Base-by-base conservation (phyloP, 352 stramenopile genomes). In the Hyaloperonospora arabidopsidis region DNA sequence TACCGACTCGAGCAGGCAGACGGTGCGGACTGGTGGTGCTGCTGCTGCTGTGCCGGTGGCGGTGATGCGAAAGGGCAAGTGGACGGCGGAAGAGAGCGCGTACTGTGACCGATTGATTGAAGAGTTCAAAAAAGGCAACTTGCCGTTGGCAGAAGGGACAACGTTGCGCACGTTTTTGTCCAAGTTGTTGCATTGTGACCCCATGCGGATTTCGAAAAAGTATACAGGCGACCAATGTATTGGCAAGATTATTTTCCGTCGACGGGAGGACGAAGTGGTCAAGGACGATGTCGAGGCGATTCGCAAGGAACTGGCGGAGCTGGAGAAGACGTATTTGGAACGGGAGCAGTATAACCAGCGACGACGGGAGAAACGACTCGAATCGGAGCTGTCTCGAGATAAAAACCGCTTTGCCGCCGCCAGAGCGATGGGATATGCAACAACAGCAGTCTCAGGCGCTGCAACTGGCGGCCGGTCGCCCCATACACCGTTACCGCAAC, bases 201-300 rank as follows among this genome's bases (percentile, higher is more conserved):
- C 96, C 7, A 99, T 99, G 96, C 77, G 96, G 13, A 98, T 99
- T 52, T 98, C 92, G 0, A 99, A 99, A 65, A 99, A 99, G 72
- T 99, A 98, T 63, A 97, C 97, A 45, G 96, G 96, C 13, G 86
- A 90, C 54, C 97, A 98, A 61, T 98, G 94, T 61, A 98, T 99
- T 57, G 95, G 96, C 62, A 99, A 99, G 70, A 85, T 90, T 41
- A 71, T 76, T 57, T 91, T 89, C 50, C 74, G 81, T 8, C 61
- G 79, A 28, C 69, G 82, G 28, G 84, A 89, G 51, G 78, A 89
- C 44, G 74, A 87, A n/a, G 65, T 89, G 11, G 63, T 79, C 2
- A 86, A 87, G 44, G 81, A 88, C 6, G 81, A 93, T 39, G 77
- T 90, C 66, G 79, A 90, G 52, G 65, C 49, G 10, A 95, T 89